Evolutionary conservation across 345 rosid species (phyloP), one percentile per base, ranked within the genome.

Genomic region (Streptanthus diversifolius): DNA sequence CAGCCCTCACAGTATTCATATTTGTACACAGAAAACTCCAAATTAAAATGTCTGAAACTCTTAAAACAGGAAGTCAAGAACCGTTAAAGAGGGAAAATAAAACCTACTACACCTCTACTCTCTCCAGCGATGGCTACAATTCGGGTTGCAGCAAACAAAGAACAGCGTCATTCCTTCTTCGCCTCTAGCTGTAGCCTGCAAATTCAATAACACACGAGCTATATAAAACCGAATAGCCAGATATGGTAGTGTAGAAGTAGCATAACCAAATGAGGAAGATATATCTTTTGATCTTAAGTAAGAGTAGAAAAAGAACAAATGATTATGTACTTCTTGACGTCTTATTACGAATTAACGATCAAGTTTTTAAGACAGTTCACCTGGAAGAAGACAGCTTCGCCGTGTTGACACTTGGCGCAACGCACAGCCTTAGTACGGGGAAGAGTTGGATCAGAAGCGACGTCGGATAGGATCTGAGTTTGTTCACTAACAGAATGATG

Each of bases 151-250:
- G 82, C 99, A 91, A 32, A 95, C 99, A 33, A 88, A 90, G 69
- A 88, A 91, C 80, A 95, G 82, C 0, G 95, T 88, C 99, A 91
- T 91, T 57, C 95, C 95, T 74, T 91, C 99, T 83, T 91, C 97
- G 3, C 97, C 97, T 80, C 96, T 85, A 43, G 98, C 82, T 69
- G 98, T 81, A 10, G 91, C 89, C 95, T 88, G 83, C 62, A 82
- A 5, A 60, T 57, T 52, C 60, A 63, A 40, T 29, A 6, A 58
- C 54, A 66, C 51, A 17, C 29, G 0, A 24, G 75, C 27, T 41
- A 6, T 24, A 30, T 7, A 0, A 67, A 61, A 39, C n/a, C 17
- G 11, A 29, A 54, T 7, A 5, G 21, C 21, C n/a, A 48, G 62
- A 66, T 27, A 12, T n/a, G 24, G 53, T 4, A 7, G 24, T 29